These are phyloP conservation scores for Dissophora globulifera DNA, from an alignment of 192 early-diverging fungal genomes.

Conservation along the genomic window DNA sequence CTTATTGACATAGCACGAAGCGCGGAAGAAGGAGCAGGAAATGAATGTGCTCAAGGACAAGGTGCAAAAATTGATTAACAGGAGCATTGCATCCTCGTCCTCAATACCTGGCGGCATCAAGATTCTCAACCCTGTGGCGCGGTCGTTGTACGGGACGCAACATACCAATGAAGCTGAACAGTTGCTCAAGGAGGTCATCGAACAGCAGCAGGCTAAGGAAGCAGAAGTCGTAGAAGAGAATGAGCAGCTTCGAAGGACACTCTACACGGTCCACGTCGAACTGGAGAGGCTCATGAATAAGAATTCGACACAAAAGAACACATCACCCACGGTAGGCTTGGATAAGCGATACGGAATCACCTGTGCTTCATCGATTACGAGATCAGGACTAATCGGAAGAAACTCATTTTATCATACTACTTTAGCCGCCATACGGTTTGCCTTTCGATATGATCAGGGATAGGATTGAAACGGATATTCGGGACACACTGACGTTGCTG, in stretches of 20 bases:
- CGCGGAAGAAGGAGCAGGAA: slow-evolving; percentile 58
- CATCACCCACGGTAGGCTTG: neutral
- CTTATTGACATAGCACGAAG: slow-evolving; percentile 56
- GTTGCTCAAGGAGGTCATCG: slow-evolving; percentile 44
- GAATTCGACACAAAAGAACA: slow-evolving; percentile 16
- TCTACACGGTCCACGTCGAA: slow-evolving; percentile 54
- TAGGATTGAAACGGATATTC: slow-evolving; percentile 42
- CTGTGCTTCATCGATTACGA: too few relatives aligned
- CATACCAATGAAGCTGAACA: slow-evolving; percentile 24
- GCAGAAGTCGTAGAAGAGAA: slow-evolving; percentile 49
- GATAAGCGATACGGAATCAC: too few relatives aligned
- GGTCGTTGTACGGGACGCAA: slow-evolving; percentile 29
- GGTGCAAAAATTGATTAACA: slow-evolving; percentile 53
- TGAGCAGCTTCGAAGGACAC: slow-evolving; percentile 47
- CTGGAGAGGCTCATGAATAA: slow-evolving; percentile 43
- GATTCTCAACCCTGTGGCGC: slow-evolving; percentile 32
- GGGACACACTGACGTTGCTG: slow-evolving; percentile 34
- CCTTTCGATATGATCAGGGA: slow-evolving; percentile 45
- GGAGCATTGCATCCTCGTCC: slow-evolving; percentile 13
- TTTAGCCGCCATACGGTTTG: slow-evolving; percentile 41
- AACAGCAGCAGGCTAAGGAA: slow-evolving; percentile 52
- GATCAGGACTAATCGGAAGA: too few relatives aligned
- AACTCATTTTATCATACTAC: too few relatives aligned
- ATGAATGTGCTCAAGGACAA: slow-evolving; percentile 57
- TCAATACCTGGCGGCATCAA: slow-evolving; percentile 31